Conservation (phyloP, 371 early-diverging fungal species). For the Syncephalastrum contaminatum region DNA sequence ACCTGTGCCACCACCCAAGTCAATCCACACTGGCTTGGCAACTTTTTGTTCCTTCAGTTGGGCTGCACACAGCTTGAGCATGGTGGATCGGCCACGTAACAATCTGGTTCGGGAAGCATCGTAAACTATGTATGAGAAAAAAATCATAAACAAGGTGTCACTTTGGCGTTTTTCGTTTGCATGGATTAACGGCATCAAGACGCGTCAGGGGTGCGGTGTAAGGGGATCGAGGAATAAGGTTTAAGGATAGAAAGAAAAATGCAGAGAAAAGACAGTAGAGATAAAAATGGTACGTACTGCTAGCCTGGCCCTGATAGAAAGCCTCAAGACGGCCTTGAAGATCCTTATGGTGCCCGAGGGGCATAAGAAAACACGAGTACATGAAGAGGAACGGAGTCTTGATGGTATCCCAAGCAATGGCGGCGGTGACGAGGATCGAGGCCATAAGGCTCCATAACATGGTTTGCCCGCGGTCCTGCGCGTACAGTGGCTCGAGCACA, state of each 20-base stretch:
- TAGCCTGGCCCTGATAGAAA: slow-evolving; percentile 78
- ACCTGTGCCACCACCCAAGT: slow-evolving; percentile 87
- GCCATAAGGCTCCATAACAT: slow-evolving; percentile 22
- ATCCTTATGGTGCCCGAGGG: slow-evolving; percentile 60
- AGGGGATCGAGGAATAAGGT: not conserved
- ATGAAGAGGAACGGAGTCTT: slow-evolving; percentile 54
- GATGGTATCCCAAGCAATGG: slow-evolving; percentile 39
- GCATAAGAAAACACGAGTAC: slow-evolving; percentile 79
- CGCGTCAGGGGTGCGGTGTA: not conserved
- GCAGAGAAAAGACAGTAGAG: not conserved
- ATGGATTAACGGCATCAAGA: not conserved
- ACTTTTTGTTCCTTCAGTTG: slow-evolving; percentile 59
- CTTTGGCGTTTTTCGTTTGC: not conserved
- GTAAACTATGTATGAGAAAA: slow-evolving; percentile 42
- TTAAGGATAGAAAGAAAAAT: not conserved
- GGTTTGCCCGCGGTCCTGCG: slow-evolving; percentile 23
- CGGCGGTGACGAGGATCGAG: slow-evolving; percentile 12
- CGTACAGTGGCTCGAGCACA: slow-evolving; percentile 24
- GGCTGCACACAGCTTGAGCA: slow-evolving; percentile 79
- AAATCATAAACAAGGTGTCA: slow-evolving; percentile 8
- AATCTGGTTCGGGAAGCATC: slow-evolving; percentile 63
- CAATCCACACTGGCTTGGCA: slow-evolving; percentile 70
- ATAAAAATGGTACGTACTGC: slow-evolving; percentile 41
- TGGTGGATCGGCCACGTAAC: slow-evolving; percentile 76
- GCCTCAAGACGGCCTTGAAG: slow-evolving; percentile 68